Conservation (phyloP, 768 basidiomycete genomes). For the Pholiota microspora region DNA sequence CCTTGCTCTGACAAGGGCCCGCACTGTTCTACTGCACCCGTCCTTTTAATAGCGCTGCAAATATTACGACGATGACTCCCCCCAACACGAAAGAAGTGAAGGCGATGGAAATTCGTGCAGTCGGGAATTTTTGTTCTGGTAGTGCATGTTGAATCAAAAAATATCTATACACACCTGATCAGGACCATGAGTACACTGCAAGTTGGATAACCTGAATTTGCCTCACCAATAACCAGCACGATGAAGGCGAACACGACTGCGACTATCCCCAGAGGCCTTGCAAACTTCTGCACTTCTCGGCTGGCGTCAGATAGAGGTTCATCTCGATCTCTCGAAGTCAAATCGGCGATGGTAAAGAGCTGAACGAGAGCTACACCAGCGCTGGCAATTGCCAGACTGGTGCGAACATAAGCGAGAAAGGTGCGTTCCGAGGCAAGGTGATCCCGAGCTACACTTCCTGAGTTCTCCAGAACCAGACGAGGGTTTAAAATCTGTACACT, state of each 20-base stretch:
- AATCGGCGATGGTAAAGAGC: constrained; percentile 22
- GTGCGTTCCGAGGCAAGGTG: constrained; percentile 53
- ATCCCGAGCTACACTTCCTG: constrained; percentile 50
- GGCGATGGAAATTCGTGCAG: constrained; percentile 19
- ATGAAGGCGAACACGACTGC: constrained; percentile 17
- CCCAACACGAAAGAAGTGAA: constrained; percentile 20
- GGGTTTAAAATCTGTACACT: neutral
- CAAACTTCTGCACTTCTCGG: constrained; percentile 16
- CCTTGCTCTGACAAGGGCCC: too few relatives aligned
- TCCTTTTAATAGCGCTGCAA: constrained; percentile 18
- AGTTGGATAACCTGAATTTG: neutral
- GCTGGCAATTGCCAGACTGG: constrained; percentile 49
- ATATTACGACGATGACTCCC: constrained; percentile 16
- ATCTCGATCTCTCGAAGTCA: constrained; percentile 8
- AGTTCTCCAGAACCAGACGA: constrained; percentile 1
- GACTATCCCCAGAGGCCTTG: constrained; percentile 18
- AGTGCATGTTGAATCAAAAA: constrained; percentile 20
- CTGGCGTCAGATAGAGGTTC: neutral
- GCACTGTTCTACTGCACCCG: constrained; percentile 14
- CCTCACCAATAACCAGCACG: constrained; percentile 19
- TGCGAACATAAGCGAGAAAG: constrained; percentile 53
- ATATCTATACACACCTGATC: constrained; percentile 19
- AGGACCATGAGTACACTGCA: neutral
- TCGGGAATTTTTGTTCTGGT: constrained; percentile 20
- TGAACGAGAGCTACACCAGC: constrained; percentile 38